Percentiles rank a stretch among this genome's conserved stretches.
Conservation (phyloP, 148 eudicot species). For the Oxyria digyna region DNA sequence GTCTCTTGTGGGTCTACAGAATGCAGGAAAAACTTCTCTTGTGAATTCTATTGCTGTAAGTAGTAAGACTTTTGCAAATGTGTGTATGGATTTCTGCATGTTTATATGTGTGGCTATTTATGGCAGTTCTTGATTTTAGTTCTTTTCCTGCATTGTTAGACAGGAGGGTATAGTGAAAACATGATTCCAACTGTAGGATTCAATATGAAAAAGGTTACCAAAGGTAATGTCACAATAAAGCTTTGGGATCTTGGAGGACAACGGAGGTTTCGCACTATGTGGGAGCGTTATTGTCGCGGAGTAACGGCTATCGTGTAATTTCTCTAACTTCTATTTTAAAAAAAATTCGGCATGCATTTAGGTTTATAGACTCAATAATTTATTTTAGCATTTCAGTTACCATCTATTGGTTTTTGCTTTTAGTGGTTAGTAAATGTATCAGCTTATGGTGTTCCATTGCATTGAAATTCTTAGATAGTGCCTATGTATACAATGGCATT, state of each 20-base stretch:
- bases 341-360: no score
- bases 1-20: constrained; percentile 83
- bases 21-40: constrained; percentile 90
- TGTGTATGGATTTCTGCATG: neutral
- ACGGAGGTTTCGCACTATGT: constrained; percentile 74
- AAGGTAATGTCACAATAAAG: constrained; percentile 80
- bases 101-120: neutral
- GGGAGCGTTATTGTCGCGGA: constrained; percentile 94
- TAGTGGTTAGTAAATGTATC: neutral
- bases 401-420: neutral
- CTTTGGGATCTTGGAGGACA: constrained; percentile 98
- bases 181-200: constrained; percentile 99
- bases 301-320: constrained; percentile 74
- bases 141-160: constrained; percentile 29
- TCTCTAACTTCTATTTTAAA: constrained; percentile 4
- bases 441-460: neutral
- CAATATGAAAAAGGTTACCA: constrained; percentile 88
- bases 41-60: constrained; percentile 78
- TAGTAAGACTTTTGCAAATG: neutral
- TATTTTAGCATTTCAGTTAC: neutral
- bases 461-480: neutral
- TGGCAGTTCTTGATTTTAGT: neutral
- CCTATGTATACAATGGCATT: neutral
- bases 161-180: constrained; percentile 81
- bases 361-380: no score